phyloP scores from a whole-genome alignment of 23 red algal species.

The Cyanidium caldarium region DNA sequence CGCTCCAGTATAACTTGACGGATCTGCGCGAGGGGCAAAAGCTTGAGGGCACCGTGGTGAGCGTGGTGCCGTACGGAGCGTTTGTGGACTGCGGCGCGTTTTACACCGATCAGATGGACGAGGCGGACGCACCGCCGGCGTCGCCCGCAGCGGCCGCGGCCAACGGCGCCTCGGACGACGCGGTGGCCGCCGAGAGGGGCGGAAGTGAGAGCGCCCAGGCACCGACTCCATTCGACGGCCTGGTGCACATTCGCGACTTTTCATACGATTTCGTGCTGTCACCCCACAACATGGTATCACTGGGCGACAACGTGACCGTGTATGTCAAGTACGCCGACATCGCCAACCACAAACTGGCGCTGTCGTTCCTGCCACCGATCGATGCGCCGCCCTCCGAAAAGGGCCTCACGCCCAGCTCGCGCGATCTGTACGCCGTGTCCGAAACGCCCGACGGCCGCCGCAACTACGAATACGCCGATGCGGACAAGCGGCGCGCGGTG shows the following conservation, averaged over 20 bases:
- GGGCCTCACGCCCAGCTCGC: neutral
- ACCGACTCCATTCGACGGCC: slow-evolving; percentile 23
- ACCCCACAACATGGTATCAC: slow-evolving; percentile 26
- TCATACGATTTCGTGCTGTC: slow-evolving; percentile 40
- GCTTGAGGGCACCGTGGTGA: slow-evolving; percentile 27
- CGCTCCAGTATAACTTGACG: neutral
- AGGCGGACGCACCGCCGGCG: neutral
- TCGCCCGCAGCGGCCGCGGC: neutral
- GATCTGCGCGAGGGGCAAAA: slow-evolving; percentile 33
- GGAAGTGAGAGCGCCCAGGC: neutral
- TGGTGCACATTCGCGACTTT: slow-evolving; percentile 70
- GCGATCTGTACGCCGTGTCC: slow-evolving; percentile 10
- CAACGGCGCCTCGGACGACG: neutral
- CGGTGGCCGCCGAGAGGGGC: neutral
- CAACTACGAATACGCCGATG: neutral
- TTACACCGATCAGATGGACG: neutral
- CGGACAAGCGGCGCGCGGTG: slow-evolving; percentile 1
- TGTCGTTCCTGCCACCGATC: slow-evolving; percentile 45
- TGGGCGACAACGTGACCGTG: slow-evolving; percentile 33
- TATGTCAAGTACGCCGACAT: slow-evolving; percentile 66
- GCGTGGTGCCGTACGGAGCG: slow-evolving; percentile 37
- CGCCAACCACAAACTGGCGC: slow-evolving; percentile 18
- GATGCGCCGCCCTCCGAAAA: slow-evolving; percentile 7
- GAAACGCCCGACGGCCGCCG: neutral
- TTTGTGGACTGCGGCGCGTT: slow-evolving; percentile 53